phyloP scores from a whole-genome alignment of 495 filamentous ascomycete genomes.

The Friedmanniomyces simplex region DNA sequence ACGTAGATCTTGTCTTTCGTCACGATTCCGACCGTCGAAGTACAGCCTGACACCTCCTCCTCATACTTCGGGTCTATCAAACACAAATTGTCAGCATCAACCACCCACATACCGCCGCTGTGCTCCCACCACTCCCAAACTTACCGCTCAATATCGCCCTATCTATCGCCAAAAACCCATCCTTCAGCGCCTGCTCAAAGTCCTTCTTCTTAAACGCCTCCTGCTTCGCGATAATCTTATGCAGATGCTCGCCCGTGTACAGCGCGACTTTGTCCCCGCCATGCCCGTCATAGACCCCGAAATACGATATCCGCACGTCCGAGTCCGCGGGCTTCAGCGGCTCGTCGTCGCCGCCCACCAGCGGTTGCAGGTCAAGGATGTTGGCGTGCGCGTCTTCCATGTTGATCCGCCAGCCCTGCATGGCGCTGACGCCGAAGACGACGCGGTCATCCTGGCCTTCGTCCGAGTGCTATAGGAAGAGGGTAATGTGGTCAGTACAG shows the following conservation, averaged over 20 bases:
- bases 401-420: constrained; percentile 99
- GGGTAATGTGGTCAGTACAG: neutral
- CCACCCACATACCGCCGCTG: neutral
- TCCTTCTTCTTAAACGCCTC: constrained; percentile 83
- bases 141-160: constrained; percentile 89
- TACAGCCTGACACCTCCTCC: constrained; percentile 96
- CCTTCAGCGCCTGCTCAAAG: constrained; percentile 91
- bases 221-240: constrained; percentile 89
- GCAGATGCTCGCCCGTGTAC: constrained; percentile 85
- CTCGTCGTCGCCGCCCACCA: constrained; percentile 24
- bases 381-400: constrained; percentile 96
- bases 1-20: constrained; percentile 88
- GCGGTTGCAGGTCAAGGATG: constrained; percentile 73
- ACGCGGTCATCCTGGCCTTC: constrained; percentile 88
- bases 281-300: constrained; percentile 96
- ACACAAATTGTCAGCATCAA: constrained; percentile 8
- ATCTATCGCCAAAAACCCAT: constrained; percentile 93
- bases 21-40: constrained; percentile 80
- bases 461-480: constrained; percentile 56
- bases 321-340: constrained; percentile 49
- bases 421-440: constrained; percentile 86
- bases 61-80: constrained; percentile 80
- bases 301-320: constrained; percentile 77
- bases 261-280: constrained; percentile 88
- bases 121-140: constrained; percentile 10